Evolutionary conservation across 164 flowering plant species (phyloP).

Genomic region (Annona cherimola): DNA sequence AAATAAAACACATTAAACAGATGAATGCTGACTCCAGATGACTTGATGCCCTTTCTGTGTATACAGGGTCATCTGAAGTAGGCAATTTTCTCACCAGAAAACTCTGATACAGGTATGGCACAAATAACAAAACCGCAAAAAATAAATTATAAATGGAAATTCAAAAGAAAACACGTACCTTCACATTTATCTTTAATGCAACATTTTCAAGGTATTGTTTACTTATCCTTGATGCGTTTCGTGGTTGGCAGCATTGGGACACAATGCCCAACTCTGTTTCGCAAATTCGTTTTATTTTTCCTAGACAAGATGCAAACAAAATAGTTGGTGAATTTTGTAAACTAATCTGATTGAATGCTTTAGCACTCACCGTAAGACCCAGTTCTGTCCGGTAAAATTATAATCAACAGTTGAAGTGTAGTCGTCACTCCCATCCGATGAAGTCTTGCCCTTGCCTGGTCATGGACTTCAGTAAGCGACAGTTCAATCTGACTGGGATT

Average conservation of each 20-base stretch:
- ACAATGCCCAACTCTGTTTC: slow-evolving; percentile 31
- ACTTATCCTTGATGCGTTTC: slow-evolving; percentile 3
- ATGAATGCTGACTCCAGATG: too few species aligned
- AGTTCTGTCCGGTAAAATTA: slow-evolving; percentile 63
- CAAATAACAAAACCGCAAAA: neutral
- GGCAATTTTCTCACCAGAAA: too few species aligned
- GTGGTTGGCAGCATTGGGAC: slow-evolving; percentile 29
- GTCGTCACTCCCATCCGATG: slow-evolving; percentile 1
- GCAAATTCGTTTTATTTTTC: slow-evolving; percentile 28
- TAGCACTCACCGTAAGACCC: slow-evolving; percentile 66
- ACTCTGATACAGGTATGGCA: neutral
- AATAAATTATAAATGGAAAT: neutral
- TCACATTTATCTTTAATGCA: slow-evolving; percentile 41
- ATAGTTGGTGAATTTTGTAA: neutral
- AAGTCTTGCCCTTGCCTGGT: slow-evolving; percentile 10
- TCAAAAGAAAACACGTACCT: slow-evolving; percentile 28
- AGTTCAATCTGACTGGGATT: slow-evolving; percentile 37
- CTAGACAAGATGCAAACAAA: slow-evolving; percentile 8
- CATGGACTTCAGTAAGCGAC: slow-evolving; percentile 33
- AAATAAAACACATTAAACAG: too few species aligned
- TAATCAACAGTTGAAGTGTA: slow-evolving; percentile 52
- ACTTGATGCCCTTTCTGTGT: too few species aligned
- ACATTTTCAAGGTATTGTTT: slow-evolving; percentile 29
- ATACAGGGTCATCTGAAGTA: too few species aligned
- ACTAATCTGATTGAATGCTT: neutral